A percentile compares a stretch with the other conserved stretches of the same genome.
Evolutionary conservation across 2,329 filamentous ascomycete species (phyloP).

Genomic region (Lecanicillium sp.): DNA sequence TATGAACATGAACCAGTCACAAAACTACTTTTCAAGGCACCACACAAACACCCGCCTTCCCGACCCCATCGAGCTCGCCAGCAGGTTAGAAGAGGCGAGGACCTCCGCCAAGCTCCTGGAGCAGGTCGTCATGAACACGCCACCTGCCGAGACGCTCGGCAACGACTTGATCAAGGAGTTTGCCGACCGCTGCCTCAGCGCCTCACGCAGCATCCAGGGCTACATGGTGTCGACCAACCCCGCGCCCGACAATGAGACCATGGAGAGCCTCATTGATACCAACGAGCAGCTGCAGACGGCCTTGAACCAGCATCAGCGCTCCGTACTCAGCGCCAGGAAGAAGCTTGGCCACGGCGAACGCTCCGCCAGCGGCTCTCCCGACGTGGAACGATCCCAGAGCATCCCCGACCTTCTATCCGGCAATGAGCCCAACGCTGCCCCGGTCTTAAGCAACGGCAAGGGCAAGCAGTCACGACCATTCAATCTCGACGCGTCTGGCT

Average conservation of each 20-base stretch:
- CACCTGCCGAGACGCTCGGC: constrained; percentile 62
- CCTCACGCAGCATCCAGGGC: constrained; percentile 71
- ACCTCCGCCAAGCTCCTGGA: constrained; percentile 88
- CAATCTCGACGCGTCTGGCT: constrained; percentile 16
- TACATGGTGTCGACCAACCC: constrained; percentile 80
- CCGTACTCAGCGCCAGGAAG: constrained; percentile 58
- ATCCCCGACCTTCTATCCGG: not conserved
- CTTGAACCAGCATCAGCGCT: constrained; percentile 76
- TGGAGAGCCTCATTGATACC: constrained; percentile 87
- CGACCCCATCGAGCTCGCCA: constrained; percentile 66
- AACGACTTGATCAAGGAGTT: constrained; percentile 95
- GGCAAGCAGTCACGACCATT: constrained; percentile 21
- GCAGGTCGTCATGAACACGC: constrained; percentile 83
- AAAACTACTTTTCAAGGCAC: constrained; percentile 51
- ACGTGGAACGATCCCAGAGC: no score
- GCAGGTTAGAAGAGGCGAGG: constrained; percentile 79
- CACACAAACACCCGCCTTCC: constrained; percentile 49
- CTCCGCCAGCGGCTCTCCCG: no score
- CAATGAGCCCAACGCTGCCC: constrained; percentile 6
- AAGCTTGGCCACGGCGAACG: constrained; percentile 33
- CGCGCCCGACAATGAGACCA: constrained; percentile 82
- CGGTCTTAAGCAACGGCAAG: constrained; percentile 20
- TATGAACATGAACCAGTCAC: constrained; percentile 31
- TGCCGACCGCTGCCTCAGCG: constrained; percentile 73
- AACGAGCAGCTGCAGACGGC: constrained; percentile 85